Percentiles rank a stretch among this genome's conserved stretches.
Evolutionary conservation across 805 yeast genomes (phyloP).

Genomic region (Metschnikowia reukaufii): DNA sequence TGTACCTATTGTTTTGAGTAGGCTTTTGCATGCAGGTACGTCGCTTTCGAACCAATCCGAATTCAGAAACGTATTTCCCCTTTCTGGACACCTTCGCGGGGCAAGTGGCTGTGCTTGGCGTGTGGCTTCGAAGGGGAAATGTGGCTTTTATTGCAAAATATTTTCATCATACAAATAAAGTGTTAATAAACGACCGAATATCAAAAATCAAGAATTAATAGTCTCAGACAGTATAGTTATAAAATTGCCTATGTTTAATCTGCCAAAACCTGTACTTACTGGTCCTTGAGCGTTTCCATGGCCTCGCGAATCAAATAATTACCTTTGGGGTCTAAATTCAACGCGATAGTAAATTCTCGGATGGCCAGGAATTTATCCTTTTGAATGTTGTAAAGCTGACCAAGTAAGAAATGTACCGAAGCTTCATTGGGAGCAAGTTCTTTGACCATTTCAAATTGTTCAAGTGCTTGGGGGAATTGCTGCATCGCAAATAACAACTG

Average conservation of each 20-base stretch:
- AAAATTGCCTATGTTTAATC: background rate
- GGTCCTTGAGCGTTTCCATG: conserved; percentile 50
- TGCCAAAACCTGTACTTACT: background rate
- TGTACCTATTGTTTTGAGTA: no score
- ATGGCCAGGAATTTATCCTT: conserved; percentile 77
- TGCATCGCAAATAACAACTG: conserved; percentile 73
- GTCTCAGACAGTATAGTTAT: no score
- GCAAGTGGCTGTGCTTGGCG: no score
- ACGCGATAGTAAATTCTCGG: conserved; percentile 81
- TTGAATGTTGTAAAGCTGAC: conserved; percentile 77
- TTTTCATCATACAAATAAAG: no score
- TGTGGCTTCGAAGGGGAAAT: no score
- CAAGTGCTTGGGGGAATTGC: conserved; percentile 68
- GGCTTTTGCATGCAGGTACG: no score
- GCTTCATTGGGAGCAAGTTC: conserved; percentile 92
- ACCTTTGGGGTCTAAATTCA: conserved; percentile 91
- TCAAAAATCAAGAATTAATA: no score
- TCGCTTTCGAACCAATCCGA: no score
- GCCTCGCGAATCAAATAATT: conserved; percentile 83
- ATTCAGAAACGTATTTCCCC: no score
- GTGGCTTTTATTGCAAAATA: no score
- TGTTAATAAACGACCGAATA: no score
- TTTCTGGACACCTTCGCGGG: no score
- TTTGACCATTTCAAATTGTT: conserved; percentile 69
- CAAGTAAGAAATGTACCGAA: conserved; percentile 84